These are phyloP conservation scores for Hirschfeldia incana DNA, from an alignment of 345 rosid genomes.

Conservation along the genomic window DNA sequence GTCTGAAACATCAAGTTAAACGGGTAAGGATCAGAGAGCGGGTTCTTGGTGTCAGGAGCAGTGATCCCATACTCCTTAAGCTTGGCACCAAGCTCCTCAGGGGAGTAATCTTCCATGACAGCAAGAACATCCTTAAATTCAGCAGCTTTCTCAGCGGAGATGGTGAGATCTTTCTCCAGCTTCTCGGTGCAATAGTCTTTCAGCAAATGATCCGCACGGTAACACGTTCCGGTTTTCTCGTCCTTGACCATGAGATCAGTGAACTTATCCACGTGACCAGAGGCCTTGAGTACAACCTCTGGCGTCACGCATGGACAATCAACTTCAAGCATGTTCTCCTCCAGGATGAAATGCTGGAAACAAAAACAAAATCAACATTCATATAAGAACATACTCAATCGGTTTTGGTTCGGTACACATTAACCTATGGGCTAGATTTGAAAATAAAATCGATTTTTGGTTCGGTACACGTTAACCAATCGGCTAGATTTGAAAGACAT, in stretches of 20 bases:
- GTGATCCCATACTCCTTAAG: slow-evolving; percentile 76
- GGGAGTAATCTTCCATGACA: slow-evolving; percentile 71
- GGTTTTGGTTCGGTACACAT: too few species aligned
- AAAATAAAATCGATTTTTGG: not conserved
- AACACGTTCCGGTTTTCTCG: slow-evolving; percentile 77
- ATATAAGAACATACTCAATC: not conserved
- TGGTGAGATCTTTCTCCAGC: slow-evolving; percentile 77
- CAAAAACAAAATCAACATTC: not conserved
- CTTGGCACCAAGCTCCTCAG: slow-evolving; percentile 78
- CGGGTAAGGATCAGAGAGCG: slow-evolving; percentile 89
- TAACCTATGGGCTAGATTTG: not conserved
- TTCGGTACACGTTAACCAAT: not conserved
- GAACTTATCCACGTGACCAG: slow-evolving; percentile 96
- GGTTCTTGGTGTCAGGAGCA: slow-evolving; percentile 82
- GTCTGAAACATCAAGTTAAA: slow-evolving; percentile 97
- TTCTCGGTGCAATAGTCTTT: slow-evolving; percentile 87
- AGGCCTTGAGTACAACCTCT: slow-evolving; percentile 88
- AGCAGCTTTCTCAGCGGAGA: slow-evolving; percentile 71
- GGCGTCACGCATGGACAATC: slow-evolving; percentile 96
- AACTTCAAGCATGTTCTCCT: slow-evolving; percentile 94
- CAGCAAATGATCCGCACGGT: slow-evolving; percentile 88
- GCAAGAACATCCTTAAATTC: slow-evolving; percentile 83
- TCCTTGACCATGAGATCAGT: slow-evolving; percentile 99
- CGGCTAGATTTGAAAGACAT: too few species aligned
- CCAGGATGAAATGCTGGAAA: slow-evolving; percentile 80